phyloP scores from a whole-genome alignment of 2,329 filamentous ascomycete species.

The Alternaria ventricosa region DNA sequence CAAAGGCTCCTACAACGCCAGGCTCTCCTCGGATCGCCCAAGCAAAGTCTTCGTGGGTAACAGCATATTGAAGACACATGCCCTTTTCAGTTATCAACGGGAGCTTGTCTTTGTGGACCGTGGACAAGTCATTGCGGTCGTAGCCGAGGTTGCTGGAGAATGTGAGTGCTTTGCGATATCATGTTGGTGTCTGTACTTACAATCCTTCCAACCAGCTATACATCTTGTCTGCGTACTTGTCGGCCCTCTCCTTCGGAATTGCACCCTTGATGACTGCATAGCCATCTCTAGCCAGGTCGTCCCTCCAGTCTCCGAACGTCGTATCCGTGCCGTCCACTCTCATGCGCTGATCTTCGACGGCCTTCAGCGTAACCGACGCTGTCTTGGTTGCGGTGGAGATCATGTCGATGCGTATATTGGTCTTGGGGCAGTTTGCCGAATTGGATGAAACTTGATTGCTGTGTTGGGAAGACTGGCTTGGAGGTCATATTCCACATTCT shows the following conservation, averaged over 20 bases:
- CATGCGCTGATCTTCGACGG: slow-evolving; percentile 10
- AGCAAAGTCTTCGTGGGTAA: slow-evolving; percentile 51
- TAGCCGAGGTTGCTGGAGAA: slow-evolving; percentile 24
- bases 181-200: slow-evolving; percentile 11
- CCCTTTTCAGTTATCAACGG: slow-evolving; percentile 28
- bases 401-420: slow-evolving; percentile 6
- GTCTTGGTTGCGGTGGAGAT: slow-evolving; percentile 22
- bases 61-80: slow-evolving; percentile 41
- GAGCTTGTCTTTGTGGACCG: slow-evolving; percentile 27
- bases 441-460: neutral
- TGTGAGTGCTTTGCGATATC: neutral
- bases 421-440: neutral
- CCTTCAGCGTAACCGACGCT: slow-evolving; percentile 14
- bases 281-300: slow-evolving; percentile 26
- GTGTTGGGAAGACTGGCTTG: neutral
- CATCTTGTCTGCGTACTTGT: slow-evolving; percentile 42
- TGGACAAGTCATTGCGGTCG: slow-evolving; percentile 28
- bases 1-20: slow-evolving; percentile 36
- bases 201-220: slow-evolving; percentile 44
- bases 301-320: slow-evolving; percentile 43
- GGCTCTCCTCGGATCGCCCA: slow-evolving; percentile 51
- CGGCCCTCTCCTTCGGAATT: slow-evolving; percentile 51
- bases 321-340: slow-evolving; percentile 27
- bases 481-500: neutral
- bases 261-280: slow-evolving; percentile 55